These are phyloP conservation scores for Zychaea mexicana DNA, from an alignment of 371 early-diverging fungal species.

Conservation along the genomic window DNA sequence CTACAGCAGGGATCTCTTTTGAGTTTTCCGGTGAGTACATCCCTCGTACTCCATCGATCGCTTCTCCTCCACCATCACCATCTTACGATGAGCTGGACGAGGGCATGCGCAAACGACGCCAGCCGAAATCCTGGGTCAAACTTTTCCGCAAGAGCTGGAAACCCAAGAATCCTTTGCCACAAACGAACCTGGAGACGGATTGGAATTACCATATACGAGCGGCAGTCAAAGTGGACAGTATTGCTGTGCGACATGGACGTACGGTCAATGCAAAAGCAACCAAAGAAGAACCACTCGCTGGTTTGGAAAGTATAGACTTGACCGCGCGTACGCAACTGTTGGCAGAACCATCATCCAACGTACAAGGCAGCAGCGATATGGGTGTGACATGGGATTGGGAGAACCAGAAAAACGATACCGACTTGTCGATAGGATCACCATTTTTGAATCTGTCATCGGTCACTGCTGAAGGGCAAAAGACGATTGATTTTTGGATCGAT, in stretches of 20 bases:
- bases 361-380: not conserved
- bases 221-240: not conserved
- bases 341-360: not conserved
- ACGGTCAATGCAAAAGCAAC: not conserved
- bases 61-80: constrained; percentile 12
- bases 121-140: constrained; percentile 35
- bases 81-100: constrained; percentile 2
- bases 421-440: constrained; percentile 13
- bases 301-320: not conserved
- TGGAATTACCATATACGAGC: not conserved
- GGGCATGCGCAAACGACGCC: constrained; percentile 20
- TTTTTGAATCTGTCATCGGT: constrained; percentile 17
- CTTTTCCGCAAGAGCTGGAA: constrained; percentile 38
- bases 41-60: constrained; percentile 7
- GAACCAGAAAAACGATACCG: constrained; percentile 23
- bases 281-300: constrained; percentile 1
- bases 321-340: constrained; percentile 3
- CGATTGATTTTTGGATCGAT: constrained; percentile 27
- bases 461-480: constrained; percentile 6
- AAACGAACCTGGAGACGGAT: not conserved
- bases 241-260: constrained; percentile 14
- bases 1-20: constrained; percentile 12
- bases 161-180: not conserved
- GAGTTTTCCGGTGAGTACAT: constrained; percentile 25
- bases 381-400: constrained; percentile 17